Evolutionary conservation across 192 early-diverging fungal species (phyloP), one percentile per base, ranked within the genome.

Genomic region (Phlyctochytrium bullatum): DNA sequence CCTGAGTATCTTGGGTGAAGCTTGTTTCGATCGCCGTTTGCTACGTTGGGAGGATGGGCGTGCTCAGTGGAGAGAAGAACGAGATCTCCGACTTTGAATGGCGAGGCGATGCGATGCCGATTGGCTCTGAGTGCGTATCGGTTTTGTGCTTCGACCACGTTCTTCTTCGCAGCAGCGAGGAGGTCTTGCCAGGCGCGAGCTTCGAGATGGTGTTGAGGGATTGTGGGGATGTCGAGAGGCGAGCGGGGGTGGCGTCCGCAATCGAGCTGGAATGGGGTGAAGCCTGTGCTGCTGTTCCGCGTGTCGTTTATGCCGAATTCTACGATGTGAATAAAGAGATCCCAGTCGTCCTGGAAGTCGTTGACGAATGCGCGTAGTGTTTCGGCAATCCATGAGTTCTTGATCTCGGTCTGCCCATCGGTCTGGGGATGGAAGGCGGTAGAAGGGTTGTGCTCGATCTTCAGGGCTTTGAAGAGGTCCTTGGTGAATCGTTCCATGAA

Each of bases 281-380:
- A 51, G 3, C 72, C 66, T 4, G 69, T 81, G 0, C 66, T 66
- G 3, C 64, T 34, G 30, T 54, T 4, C n/a, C n/a, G n/a, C 2
- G 81, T 53, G 62, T 86, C 78, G 54, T 86, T 88, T 64, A 84
- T 83, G 0, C 74, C 68, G 33, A 83, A 82, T 36, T 86, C 82
- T 1, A 73, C 76, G 0, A 70, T 12, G 0, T 73, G 75, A 2
- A 88, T 50, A 4, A 78, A 52, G 0, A 32, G 28, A 3, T 32
- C 34, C 40, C 86, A 86, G 67, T 85, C 51, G 17, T 35, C 25
- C 53, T 81, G 78, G 2, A 66, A 52, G 28, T 74, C 65, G 52
- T 75, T 66, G 12, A 72, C 63, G 40, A 50, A n/a, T 14, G 59
- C 61, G 0, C 81, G 52, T 0, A 88, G 76, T 25, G 58, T 30